A percentile compares a stretch with the other conserved stretches of the same genome.
These are phyloP conservation scores for Nematocida sp. DNA, from an alignment of 371 early-diverging fungal species.

Conservation along the genomic window DNA sequence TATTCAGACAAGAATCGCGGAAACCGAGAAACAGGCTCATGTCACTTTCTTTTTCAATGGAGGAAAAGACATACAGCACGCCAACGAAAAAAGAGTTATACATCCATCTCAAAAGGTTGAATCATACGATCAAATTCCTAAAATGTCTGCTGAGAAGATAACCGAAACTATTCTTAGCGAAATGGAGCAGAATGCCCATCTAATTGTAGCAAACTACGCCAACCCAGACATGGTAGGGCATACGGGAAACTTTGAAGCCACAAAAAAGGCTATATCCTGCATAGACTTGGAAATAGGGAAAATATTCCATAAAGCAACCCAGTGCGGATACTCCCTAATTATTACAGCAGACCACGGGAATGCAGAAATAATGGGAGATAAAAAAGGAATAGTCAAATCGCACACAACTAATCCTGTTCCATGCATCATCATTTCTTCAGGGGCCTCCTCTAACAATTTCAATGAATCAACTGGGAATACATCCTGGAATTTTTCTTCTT, in stretches of 20 bases:
- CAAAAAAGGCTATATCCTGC: slow-evolving; percentile 80
- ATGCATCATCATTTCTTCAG: slow-evolving; percentile 72
- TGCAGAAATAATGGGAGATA: slow-evolving; percentile 91
- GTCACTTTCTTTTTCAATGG: slow-evolving; percentile 99
- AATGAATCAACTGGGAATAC: slow-evolving; percentile 58
- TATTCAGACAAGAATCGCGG: slow-evolving; percentile 84
- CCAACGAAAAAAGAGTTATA: slow-evolving; percentile 79
- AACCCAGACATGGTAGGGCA: slow-evolving; percentile 94
- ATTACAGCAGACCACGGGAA: slow-evolving; percentile 99
- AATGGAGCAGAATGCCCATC: slow-evolving; percentile 68
- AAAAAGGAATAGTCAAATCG: slow-evolving; percentile 84
- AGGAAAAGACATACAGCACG: slow-evolving; percentile 80
- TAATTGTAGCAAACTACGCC: slow-evolving; percentile 97
- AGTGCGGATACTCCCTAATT: slow-evolving; percentile 79
- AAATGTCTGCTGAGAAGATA: slow-evolving; percentile 82
- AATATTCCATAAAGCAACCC: slow-evolving; percentile 81
- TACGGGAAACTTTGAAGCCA: slow-evolving; percentile 89
- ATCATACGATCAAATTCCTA: slow-evolving; percentile 88
- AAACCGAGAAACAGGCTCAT: slow-evolving; percentile 99
- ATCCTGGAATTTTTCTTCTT: slow-evolving; percentile 60
- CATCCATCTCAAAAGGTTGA: slow-evolving; percentile 85
- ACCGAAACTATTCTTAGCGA: slow-evolving; percentile 70
- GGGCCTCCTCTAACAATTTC: slow-evolving; percentile 2
- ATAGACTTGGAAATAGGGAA: slow-evolving; percentile 86
- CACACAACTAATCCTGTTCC: slow-evolving; percentile 73